Evolutionary conservation across 2,329 filamentous ascomycete species (phyloP).

Genomic region (Microcyclospora pomicola): DNA sequence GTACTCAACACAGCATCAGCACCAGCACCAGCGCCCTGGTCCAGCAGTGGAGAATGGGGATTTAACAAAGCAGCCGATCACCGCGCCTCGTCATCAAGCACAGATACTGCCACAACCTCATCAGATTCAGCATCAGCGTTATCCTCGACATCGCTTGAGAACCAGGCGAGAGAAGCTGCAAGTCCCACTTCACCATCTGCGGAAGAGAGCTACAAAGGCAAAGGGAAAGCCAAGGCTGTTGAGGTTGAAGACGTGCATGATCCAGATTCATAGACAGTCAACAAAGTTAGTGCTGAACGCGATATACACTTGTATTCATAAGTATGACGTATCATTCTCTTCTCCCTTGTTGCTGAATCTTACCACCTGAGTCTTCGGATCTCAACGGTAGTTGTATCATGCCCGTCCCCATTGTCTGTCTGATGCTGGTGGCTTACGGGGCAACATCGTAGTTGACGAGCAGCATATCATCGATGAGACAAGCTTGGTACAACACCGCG

Average conservation of each 20-base stretch:
- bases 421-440: too few relatives aligned
- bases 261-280: conserved; percentile 15
- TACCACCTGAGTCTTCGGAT: too few relatives aligned
- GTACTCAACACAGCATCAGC: not conserved
- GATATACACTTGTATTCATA: conserved; percentile 35
- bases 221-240: conserved; percentile 25
- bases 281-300: conserved; percentile 33
- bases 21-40: not conserved
- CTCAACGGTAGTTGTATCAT: too few relatives aligned
- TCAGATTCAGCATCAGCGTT: too few relatives aligned
- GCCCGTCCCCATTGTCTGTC: too few relatives aligned
- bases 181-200: not conserved
- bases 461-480: too few relatives aligned
- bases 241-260: conserved; percentile 28
- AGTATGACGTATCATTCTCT: too few relatives aligned
- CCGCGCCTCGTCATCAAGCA: conserved; percentile 4
- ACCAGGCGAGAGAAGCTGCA: not conserved
- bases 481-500: too few relatives aligned
- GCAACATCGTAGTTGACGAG: too few relatives aligned
- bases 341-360: too few relatives aligned
- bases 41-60: conserved; percentile 7
- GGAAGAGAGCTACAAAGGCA: conserved; percentile 11
- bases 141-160: too few relatives aligned
- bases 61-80: conserved; percentile 6
- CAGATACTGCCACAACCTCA: conserved; percentile 1